These are phyloP conservation scores for Ceraceosorus guamensis DNA, from an alignment of 1,284 basidiomycete genomes.

Conservation along the genomic window DNA sequence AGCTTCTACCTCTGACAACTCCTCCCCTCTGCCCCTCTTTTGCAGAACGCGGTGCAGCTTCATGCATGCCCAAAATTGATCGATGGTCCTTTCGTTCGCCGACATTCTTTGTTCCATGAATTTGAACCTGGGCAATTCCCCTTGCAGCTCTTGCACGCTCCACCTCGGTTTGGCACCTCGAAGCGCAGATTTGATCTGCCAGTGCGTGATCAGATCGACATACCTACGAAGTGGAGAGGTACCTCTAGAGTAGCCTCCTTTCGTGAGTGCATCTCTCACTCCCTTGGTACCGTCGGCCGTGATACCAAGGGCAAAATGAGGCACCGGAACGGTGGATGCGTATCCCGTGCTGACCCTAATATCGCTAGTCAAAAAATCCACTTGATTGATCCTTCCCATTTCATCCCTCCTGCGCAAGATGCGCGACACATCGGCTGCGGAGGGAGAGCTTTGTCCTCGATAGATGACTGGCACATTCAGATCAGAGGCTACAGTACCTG, in stretches of 20 bases:
- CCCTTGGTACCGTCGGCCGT: constrained; percentile 47
- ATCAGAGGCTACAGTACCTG: constrained; percentile 65
- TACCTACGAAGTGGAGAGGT: constrained; percentile 85
- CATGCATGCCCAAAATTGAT: constrained; percentile 21
- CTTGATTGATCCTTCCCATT: not conserved
- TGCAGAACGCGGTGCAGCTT: constrained; percentile 13
- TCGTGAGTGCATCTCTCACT: constrained; percentile 10
- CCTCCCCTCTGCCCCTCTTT: not conserved
- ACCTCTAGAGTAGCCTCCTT: constrained; percentile 61
- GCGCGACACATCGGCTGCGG: not conserved
- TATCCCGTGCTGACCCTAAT: constrained; percentile 10
- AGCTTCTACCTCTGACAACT: not conserved
- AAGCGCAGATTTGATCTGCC: constrained; percentile 82
- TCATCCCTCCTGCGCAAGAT: not conserved
- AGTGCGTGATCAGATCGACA: constrained; percentile 76
- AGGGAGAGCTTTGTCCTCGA: constrained; percentile 54
- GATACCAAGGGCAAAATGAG: constrained; percentile 68
- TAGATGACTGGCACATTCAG: constrained; percentile 63
- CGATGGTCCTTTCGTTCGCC: constrained; percentile 16
- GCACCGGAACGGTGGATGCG: constrained; percentile 50
- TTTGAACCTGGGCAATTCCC: constrained; percentile 19
- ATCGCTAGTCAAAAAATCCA: constrained; percentile 9
- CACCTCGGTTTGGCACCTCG: constrained; percentile 9
- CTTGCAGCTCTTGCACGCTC: constrained; percentile 2
- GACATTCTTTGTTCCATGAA: constrained; percentile 21